Percentiles rank a stretch among this genome's conserved stretches.
Evolutionary conservation across 208 protist species (phyloP).

Genomic region (Acanthamoeba healyi): DNA sequence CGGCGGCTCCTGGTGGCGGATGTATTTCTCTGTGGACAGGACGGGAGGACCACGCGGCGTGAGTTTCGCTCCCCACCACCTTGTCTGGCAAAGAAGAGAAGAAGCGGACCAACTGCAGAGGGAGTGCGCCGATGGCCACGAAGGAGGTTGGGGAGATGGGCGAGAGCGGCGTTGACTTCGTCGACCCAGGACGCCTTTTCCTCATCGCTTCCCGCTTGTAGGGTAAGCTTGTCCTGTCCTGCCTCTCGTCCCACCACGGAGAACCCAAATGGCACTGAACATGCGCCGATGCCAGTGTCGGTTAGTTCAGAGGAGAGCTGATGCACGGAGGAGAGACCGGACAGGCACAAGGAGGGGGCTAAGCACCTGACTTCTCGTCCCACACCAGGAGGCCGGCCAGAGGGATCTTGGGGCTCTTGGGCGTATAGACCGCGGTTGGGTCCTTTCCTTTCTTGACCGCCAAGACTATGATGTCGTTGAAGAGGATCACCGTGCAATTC

Average conservation of each 20-base stretch:
- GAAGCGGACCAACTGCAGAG: neutral
- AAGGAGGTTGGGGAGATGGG: neutral
- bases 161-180: neutral
- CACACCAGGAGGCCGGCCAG: conserved; percentile 8
- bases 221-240: neutral
- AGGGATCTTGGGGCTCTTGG: conserved; percentile 18
- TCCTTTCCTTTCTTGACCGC: conserved; percentile 6
- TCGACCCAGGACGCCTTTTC: conserved; percentile 12
- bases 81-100: neutral
- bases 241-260: conserved; percentile 2
- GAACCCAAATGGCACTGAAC: neutral
- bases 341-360: neutral
- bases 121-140: neutral
- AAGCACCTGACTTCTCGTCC: neutral
- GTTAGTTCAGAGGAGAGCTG: no score
- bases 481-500: conserved; percentile 53
- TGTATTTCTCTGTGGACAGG: neutral
- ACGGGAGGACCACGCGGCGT: no score
- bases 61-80: no score
- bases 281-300: no score
- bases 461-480: conserved; percentile 22
- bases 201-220: neutral
- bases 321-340: neutral
- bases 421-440: neutral
- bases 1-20: neutral